phyloP scores from a whole-genome alignment of 2,329 filamentous ascomycete species.

The Parascedosporium putredinis region DNA sequence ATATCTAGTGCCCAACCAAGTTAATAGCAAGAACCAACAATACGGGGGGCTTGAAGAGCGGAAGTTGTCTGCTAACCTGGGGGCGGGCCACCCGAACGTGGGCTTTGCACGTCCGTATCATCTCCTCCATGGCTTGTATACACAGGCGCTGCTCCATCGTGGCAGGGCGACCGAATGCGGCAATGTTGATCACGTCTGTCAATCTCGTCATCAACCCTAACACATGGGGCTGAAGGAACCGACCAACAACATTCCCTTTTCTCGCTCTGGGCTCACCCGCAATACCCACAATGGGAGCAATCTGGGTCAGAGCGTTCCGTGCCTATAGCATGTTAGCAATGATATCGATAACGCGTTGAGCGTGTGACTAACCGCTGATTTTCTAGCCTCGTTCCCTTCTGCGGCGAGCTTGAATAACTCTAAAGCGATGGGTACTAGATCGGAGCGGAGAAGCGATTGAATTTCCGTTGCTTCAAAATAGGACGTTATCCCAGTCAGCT shows the following conservation, averaged over 20 bases:
- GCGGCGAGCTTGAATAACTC: conserved; percentile 74
- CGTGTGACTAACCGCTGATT: conserved; percentile 39
- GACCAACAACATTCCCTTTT: conserved; percentile 49
- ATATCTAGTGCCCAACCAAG: conserved; percentile 46
- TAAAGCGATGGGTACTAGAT: conserved; percentile 65
- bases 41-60: too few relatives aligned
- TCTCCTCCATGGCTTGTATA: conserved; percentile 75
- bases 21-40: too few relatives aligned
- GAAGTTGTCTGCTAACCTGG: too few relatives aligned
- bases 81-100: conserved; percentile 73
- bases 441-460: conserved; percentile 58
- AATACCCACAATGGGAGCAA: conserved; percentile 29
- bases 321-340: conserved; percentile 28
- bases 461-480: conserved; percentile 60
- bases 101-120: conserved; percentile 66
- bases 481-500: conserved; percentile 57
- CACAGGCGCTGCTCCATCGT: conserved; percentile 63
- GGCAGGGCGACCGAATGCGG: conserved; percentile 39
- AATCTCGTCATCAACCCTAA: conserved; percentile 79
- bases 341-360: background rate
- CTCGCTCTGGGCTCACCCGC: conserved; percentile 34
- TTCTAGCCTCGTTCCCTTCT: conserved; percentile 50
- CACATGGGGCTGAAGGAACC: conserved; percentile 74
- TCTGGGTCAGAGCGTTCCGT: conserved; percentile 34
- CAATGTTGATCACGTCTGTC: conserved; percentile 67